Conservation (phyloP, 2,329 filamentous ascomycete genomes). For the Periconia sp. region DNA sequence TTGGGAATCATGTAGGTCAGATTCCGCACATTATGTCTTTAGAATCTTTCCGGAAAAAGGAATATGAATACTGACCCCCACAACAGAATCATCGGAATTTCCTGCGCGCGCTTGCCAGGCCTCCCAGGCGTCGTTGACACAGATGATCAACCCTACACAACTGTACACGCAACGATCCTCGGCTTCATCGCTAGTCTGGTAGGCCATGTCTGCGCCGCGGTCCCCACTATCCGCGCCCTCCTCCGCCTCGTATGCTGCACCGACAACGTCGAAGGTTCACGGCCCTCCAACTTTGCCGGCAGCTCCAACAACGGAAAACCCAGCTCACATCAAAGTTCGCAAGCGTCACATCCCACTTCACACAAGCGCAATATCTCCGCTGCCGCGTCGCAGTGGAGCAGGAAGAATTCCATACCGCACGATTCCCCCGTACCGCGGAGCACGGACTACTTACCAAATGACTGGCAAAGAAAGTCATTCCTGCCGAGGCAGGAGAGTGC, state of each 20-base stretch:
- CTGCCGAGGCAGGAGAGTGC: no score
- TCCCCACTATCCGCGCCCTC: constrained; percentile 2
- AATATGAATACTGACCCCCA: no score
- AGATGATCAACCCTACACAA: constrained; percentile 1
- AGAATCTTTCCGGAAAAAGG: no score
- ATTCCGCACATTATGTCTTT: no score
- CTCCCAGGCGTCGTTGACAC: constrained; percentile 1
- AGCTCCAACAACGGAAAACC: background rate
- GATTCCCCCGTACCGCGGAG: background rate
- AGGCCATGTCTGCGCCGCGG: background rate
- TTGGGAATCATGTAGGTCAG: background rate
- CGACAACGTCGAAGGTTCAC: background rate
- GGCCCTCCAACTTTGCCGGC: background rate
- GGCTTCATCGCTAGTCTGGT: constrained; percentile 1
- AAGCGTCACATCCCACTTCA: background rate
- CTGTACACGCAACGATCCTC: background rate
- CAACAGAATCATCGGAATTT: background rate
- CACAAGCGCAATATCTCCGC: background rate
- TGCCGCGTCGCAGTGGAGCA: background rate
- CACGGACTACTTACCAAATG: background rate
- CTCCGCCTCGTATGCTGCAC: background rate
- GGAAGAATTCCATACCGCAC: background rate
- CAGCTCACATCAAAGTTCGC: background rate
- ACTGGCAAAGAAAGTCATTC: background rate
- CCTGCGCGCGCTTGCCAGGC: background rate